Percentiles rank a stretch among this genome's conserved stretches.
Evolutionary conservation across 2,329 filamentous ascomycete genomes (phyloP).

Genomic region (Venturia carpophila): DNA sequence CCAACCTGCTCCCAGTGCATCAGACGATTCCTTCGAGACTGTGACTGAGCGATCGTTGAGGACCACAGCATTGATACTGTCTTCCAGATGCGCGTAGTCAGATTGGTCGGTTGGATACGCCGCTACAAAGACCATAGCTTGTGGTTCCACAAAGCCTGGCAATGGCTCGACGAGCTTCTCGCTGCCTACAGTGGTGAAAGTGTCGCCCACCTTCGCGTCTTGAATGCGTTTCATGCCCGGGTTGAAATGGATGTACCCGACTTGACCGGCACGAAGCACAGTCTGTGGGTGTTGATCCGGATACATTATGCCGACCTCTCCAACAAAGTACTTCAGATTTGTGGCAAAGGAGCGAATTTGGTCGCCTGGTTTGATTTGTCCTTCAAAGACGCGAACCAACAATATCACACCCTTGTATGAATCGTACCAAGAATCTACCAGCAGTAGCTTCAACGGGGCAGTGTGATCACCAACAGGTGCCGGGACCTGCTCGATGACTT

Average conservation of each 20-base stretch:
- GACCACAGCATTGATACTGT: constrained; percentile 88
- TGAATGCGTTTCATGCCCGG: constrained; percentile 96
- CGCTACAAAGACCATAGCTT: constrained; percentile 97
- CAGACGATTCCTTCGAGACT: constrained; percentile 86
- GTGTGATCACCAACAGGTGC: constrained; percentile 64
- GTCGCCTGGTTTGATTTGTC: constrained; percentile 73
- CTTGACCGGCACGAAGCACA: constrained; percentile 78
- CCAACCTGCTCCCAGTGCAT: constrained; percentile 90
- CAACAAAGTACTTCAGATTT: constrained; percentile 80
- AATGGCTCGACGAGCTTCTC: constrained; percentile 71
- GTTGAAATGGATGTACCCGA: constrained; percentile 95
- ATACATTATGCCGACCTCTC: constrained; percentile 95
- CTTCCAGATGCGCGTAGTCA: constrained; percentile 78
- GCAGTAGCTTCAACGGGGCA: constrained; percentile 70
- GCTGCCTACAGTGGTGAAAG: constrained; percentile 73
- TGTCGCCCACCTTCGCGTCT: constrained; percentile 94
- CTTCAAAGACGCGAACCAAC: constrained; percentile 85
- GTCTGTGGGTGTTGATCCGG: constrained; percentile 77
- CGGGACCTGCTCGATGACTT: constrained; percentile 78
- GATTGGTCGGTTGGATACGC: constrained; percentile 89
- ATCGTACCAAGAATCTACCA: constrained; percentile 98
- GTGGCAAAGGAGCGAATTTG: constrained; percentile 83
- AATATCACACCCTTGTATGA: constrained; percentile 90
- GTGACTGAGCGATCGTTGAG: constrained; percentile 95
- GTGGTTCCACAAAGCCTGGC: constrained; percentile 92